Evolutionary conservation across 2,329 filamentous ascomycete genomes (phyloP), one percentile per base, ranked within the genome.

Genomic region (Pseudohalonectria lignicola): DNA sequence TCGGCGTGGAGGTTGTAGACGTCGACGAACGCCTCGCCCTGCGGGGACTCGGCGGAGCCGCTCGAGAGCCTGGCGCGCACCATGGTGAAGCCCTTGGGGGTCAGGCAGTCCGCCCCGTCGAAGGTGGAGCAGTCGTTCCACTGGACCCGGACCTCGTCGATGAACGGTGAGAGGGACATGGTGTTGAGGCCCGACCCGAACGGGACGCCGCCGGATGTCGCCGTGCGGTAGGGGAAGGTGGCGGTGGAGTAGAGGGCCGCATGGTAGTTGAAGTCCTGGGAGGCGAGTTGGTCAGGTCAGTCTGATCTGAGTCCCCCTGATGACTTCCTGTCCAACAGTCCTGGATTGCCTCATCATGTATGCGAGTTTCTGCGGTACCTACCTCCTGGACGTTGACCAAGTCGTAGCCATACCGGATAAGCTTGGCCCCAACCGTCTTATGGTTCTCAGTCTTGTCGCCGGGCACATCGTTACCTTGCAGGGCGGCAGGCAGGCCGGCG

Each of bases 221-320:
- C 53, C 1, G 78, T 82, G 39, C 78, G 67, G 54, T 71, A 68
- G 4, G 72, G 62, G 48, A 79, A 75, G 31, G 62, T 66, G 52
- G 78, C 73, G 12, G 70, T 72, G 9, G 60, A 61, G 55, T 82
- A 82, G 45, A 83, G 67, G 40, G 66, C 64, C 4, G 73, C 69
- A 47, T 83, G 76, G 54, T 74, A 82, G 57, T 79, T 79, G 63
- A 82, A 82, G 52, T 82, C 75, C 62, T n/a, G n/a, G n/a, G n/a
- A n/a, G n/a, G n/a, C n/a, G n/a, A n/a, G n/a, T n/a, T n/a, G 7
- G 15, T 23, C 31, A 26, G 4, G 36, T 36, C 16, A 19, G 9
- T 15, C 34, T 9, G 13, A 12, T 26, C 13, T 12, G 15, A 33
- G 31, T 31, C 26, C 5, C n/a, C n/a, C n/a, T n/a, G n/a, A n/a